phyloP scores from a whole-genome alignment of 257 asterid species.

The Capsicum baccatum region DNA sequence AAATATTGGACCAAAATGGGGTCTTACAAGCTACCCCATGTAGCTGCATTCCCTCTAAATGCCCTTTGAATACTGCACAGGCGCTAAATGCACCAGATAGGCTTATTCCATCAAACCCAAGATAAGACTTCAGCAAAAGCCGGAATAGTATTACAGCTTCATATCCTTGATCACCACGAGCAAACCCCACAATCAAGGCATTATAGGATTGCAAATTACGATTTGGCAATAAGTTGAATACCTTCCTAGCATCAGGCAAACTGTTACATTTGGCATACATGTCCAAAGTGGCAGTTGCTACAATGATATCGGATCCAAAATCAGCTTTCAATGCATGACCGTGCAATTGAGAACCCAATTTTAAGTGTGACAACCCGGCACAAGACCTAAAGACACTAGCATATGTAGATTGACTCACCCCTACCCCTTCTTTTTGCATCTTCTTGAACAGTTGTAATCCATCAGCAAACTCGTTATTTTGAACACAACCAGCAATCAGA shows the following conservation, averaged over 20 bases:
- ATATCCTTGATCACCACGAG: constrained; percentile 66
- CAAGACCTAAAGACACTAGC: constrained; percentile 82
- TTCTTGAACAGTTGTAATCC: constrained; percentile 69
- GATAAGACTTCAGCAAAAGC: constrained; percentile 54
- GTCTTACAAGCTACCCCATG: constrained; percentile 74
- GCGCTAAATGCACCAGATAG: constrained; percentile 80
- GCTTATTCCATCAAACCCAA: constrained; percentile 81
- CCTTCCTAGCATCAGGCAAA: constrained; percentile 58
- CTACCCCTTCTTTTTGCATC: constrained; percentile 74
- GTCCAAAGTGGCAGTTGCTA: constrained; percentile 82
- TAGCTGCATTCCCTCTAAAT: constrained; percentile 61
- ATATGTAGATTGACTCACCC: constrained; percentile 79
- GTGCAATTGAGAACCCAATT: constrained; percentile 76
- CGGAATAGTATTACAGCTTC: constrained; percentile 66
- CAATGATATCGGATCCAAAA: constrained; percentile 67
- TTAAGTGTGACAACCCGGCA: constrained; percentile 60
- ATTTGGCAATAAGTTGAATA: constrained; percentile 59
- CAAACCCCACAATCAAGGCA: constrained; percentile 75
- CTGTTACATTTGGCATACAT: constrained; percentile 78
- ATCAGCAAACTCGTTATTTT: constrained; percentile 52
- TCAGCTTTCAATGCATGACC: constrained; percentile 71
- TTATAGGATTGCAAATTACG: constrained; percentile 76
- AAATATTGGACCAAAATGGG: constrained; percentile 54
- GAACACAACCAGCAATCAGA: constrained; percentile 70
- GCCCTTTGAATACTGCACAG: constrained; percentile 65